Percentiles rank a stretch among this genome's conserved stretches.
These are phyloP conservation scores for Zygoascus hellenicus DNA, from an alignment of 1,139 yeast genomes.

Conservation along the genomic window DNA sequence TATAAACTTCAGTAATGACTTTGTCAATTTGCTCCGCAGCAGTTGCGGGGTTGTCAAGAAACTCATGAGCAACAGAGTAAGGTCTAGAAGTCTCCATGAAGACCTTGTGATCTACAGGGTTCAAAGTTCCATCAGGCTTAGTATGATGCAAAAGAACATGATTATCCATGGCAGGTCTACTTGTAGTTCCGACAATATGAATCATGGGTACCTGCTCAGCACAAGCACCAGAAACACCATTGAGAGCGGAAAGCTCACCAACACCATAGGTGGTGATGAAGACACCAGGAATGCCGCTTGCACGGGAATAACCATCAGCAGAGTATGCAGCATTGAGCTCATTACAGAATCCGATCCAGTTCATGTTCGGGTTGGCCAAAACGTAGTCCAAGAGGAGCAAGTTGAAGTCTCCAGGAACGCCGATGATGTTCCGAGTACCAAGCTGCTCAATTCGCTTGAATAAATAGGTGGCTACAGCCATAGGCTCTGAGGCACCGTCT, in stretches of 20 bases:
- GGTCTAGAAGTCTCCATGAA: slow-evolving; percentile 58
- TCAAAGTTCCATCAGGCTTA: slow-evolving; percentile 45
- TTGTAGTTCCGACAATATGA: slow-evolving; percentile 78
- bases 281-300: slow-evolving; percentile 37
- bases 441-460: slow-evolving; percentile 54
- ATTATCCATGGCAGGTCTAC: slow-evolving; percentile 40
- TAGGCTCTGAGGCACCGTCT: slow-evolving; percentile 7
- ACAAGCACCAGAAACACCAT: slow-evolving; percentile 78
- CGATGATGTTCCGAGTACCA: slow-evolving; percentile 61
- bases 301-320: slow-evolving; percentile 72
- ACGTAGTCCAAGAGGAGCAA: slow-evolving; percentile 53
- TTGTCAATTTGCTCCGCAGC: slow-evolving; percentile 59
- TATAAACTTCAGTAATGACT: slow-evolving; percentile 52
- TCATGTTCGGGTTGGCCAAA: slow-evolving; percentile 50
- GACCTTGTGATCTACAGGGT: slow-evolving; percentile 53
- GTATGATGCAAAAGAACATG: slow-evolving; percentile 56
- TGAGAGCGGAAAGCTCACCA: slow-evolving; percentile 79
- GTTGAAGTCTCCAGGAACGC: slow-evolving; percentile 73
- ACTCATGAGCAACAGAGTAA: slow-evolving; percentile 54
- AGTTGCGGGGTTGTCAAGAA: slow-evolving; percentile 43
- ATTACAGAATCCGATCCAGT: slow-evolving; percentile 60
- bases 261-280: slow-evolving; percentile 66
- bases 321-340: slow-evolving; percentile 68
- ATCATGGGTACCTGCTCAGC: slow-evolving; percentile 75
- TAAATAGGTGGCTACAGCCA: slow-evolving; percentile 52